Conservation (phyloP, 2,329 filamentous ascomycete species). For the Coleophoma crateriformis region DNA sequence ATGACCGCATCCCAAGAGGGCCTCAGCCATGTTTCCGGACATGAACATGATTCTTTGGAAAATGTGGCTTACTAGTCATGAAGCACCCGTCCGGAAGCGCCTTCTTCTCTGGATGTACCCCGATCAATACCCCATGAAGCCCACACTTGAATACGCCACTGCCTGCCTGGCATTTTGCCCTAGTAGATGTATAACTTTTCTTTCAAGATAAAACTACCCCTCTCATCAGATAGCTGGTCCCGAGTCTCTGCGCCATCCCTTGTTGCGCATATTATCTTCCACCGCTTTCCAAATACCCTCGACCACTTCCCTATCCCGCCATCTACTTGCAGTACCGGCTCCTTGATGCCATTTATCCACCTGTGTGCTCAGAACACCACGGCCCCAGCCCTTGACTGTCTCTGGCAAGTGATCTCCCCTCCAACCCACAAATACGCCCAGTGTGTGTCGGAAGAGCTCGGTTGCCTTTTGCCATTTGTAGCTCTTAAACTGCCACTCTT, state of each 20-base stretch:
- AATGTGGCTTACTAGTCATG: too few relatives aligned
- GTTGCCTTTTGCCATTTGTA: constrained; percentile 92
- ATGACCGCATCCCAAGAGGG: too few relatives aligned
- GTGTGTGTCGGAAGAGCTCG: constrained; percentile 83
- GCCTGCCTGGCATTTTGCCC: too few relatives aligned
- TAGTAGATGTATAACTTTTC: too few relatives aligned
- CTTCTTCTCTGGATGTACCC: too few relatives aligned
- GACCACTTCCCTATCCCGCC: constrained; percentile 88
- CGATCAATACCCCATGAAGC: too few relatives aligned
- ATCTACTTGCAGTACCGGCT: constrained; percentile 41
- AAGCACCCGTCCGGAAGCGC: too few relatives aligned
- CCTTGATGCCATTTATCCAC: constrained; percentile 78
- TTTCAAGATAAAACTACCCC: too few relatives aligned
- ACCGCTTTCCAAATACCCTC: constrained; percentile 89
- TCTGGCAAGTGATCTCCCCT: constrained; percentile 75
- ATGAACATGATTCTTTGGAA: too few relatives aligned
- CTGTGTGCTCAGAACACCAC: constrained; percentile 70
- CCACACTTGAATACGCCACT: too few relatives aligned
- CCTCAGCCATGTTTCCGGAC: too few relatives aligned
- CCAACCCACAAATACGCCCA: constrained; percentile 90
- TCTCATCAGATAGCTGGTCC: constrained; percentile 37
- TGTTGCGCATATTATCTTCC: constrained; percentile 79
- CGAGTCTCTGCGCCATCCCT: constrained; percentile 74
- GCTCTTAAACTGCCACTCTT: constrained; percentile 97
- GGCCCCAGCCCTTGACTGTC: constrained; percentile 77